Evolutionary conservation across 805 yeast genomes (phyloP).

Genomic region (Zygosaccharomyces kombuchaensis): DNA sequence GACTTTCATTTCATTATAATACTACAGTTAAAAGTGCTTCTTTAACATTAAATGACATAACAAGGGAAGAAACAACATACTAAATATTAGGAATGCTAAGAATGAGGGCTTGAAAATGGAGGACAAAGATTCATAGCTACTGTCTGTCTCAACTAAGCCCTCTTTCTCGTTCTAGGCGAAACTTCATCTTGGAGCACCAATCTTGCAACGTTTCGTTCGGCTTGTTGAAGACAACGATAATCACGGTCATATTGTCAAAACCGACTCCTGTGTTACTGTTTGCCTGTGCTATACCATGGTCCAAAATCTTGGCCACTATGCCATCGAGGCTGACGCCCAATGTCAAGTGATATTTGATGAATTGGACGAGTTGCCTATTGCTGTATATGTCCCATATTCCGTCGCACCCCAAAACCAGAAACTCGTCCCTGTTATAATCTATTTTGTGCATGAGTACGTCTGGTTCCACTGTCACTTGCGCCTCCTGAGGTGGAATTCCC

Average conservation of each 20-base stretch:
- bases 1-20: background rate
- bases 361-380: conserved; percentile 48
- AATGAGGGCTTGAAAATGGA: background rate
- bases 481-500: conserved; percentile 54
- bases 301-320: conserved; percentile 55
- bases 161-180: conserved; percentile 36
- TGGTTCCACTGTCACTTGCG: conserved; percentile 76
- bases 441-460: conserved; percentile 59
- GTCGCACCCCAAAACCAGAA: conserved; percentile 72
- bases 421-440: conserved; percentile 49
- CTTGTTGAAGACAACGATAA: conserved; percentile 60
- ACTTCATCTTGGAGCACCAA: conserved; percentile 57
- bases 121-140: background rate
- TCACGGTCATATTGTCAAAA: conserved; percentile 75
- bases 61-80: conserved; percentile 1
- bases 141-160: conserved; percentile 12
- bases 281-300: conserved; percentile 66
- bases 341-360: conserved; percentile 54
- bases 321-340: conserved; percentile 55
- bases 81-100: conserved; percentile 5
- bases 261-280: conserved; percentile 74
- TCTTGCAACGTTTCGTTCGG: conserved; percentile 41
- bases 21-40: background rate
- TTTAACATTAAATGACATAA: conserved; percentile 6
- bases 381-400: conserved; percentile 77